Conservation (phyloP, 169 alveolate species). For the Plasmodium gonderi region DNA sequence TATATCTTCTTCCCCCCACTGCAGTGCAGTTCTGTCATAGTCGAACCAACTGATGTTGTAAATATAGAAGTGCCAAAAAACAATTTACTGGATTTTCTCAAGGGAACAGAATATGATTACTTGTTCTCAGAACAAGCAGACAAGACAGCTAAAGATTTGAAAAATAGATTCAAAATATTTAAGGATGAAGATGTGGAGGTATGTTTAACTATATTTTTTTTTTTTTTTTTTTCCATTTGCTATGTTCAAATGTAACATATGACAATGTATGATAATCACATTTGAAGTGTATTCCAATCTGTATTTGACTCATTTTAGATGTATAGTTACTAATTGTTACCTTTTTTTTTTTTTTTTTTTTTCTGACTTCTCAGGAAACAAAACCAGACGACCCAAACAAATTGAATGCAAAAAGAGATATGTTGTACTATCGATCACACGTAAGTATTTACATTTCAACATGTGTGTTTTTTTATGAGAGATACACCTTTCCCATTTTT, state of each 20-base stretch:
- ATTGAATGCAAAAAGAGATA: constrained; percentile 18
- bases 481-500: background rate
- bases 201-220: background rate
- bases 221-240: background rate
- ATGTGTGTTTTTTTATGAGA: background rate
- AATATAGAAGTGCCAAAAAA: constrained; percentile 78
- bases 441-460: background rate
- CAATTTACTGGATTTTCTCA: constrained; percentile 70
- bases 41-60: constrained; percentile 81
- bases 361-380: constrained; percentile 76
- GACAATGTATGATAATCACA: too few relatives aligned
- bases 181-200: constrained; percentile 80
- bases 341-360: background rate
- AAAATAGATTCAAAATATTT: constrained; percentile 81
- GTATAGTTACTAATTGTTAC: background rate
- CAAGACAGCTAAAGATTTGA: constrained; percentile 81
- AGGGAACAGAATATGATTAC: constrained; percentile 73
- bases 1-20: background rate
- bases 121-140: constrained; percentile 69
- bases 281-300: too few relatives aligned
- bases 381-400: constrained; percentile 64
- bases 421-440: constrained; percentile 58
- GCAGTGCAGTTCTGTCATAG: constrained; percentile 51
- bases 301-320: too few relatives aligned
- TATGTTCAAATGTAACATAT: too few relatives aligned